Percentiles rank a stretch among this genome's conserved stretches.
Evolutionary conservation across 2,329 filamentous ascomycete species (phyloP).

Genomic region (Sclerotinia trifoliorum): DNA sequence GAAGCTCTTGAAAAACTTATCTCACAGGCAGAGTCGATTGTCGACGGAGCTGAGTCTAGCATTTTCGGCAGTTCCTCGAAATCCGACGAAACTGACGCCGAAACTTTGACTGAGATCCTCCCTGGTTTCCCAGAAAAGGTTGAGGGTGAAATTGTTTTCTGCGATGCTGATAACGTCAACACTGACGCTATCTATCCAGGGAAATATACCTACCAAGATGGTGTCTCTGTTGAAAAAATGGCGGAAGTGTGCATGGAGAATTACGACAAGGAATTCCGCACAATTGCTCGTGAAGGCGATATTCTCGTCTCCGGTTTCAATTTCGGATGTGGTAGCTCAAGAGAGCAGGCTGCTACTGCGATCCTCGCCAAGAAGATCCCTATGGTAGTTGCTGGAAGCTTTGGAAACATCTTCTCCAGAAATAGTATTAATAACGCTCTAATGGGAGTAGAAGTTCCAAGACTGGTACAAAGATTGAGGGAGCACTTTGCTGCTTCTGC

Average conservation of each 20-base stretch:
- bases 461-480: conserved; percentile 63
- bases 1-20: conserved; percentile 72
- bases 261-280: conserved; percentile 73
- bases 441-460: conserved; percentile 68
- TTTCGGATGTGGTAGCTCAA: conserved; percentile 78
- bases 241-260: conserved; percentile 90
- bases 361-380: conserved; percentile 79
- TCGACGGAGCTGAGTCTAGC: conserved; percentile 40
- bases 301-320: conserved; percentile 85
- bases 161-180: conserved; percentile 82
- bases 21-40: conserved; percentile 58
- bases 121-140: conserved; percentile 85
- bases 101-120: conserved; percentile 63
- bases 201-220: conserved; percentile 90
- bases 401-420: conserved; percentile 78
- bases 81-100: conserved; percentile 50
- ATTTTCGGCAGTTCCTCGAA: conserved; percentile 36
- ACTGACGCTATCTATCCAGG: conserved; percentile 92
- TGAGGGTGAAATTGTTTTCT: conserved; percentile 83
- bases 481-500: conserved; percentile 51
- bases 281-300: conserved; percentile 65
- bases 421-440: conserved; percentile 81
- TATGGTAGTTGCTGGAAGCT: conserved; percentile 76
- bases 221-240: conserved; percentile 75
- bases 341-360: conserved; percentile 87